Conservation (phyloP, 1,284 basidiomycete species). For the Tetrapyrgos nigripes region DNA sequence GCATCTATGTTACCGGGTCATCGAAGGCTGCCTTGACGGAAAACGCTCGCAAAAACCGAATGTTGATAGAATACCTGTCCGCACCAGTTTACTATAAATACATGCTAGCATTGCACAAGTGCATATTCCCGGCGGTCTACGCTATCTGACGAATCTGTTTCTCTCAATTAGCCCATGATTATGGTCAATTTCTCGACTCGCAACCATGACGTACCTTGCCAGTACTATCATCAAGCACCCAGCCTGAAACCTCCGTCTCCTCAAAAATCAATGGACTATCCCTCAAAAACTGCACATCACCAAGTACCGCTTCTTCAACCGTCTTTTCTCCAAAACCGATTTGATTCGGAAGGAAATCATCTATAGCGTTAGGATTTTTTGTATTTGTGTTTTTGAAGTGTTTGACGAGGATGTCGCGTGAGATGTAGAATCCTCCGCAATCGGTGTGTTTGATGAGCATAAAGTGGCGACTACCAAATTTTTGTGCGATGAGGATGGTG, state of each 20-base stretch:
- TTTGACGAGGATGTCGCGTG: neutral
- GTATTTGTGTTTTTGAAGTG: neutral
- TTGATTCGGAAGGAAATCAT: neutral
- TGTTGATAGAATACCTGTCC: too few relatives aligned
- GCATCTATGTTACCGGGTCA: neutral
- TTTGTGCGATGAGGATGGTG: neutral
- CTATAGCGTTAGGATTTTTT: neutral
- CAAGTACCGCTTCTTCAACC: conserved; percentile 58
- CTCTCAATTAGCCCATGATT: too few relatives aligned
- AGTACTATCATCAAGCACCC: conserved; percentile 66
- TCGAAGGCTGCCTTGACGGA: too few relatives aligned
- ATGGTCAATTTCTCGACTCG: too few relatives aligned
- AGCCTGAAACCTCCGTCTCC: conserved; percentile 62
- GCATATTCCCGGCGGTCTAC: too few relatives aligned
- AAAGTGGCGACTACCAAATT: neutral
- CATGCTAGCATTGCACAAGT: too few relatives aligned
- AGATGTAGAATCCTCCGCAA: neutral
- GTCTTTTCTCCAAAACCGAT: neutral
- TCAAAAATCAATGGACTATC: conserved; percentile 59
- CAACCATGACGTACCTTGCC: conserved; percentile 62
- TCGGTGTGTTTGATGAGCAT: neutral
- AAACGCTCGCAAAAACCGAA: too few relatives aligned
- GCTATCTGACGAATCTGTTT: too few relatives aligned
- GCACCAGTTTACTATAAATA: too few relatives aligned
- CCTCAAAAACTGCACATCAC: conserved; percentile 62